Base-by-base conservation (phyloP, 225 moss, liverwort and hornwort species). In the Asterella californica region DNA sequence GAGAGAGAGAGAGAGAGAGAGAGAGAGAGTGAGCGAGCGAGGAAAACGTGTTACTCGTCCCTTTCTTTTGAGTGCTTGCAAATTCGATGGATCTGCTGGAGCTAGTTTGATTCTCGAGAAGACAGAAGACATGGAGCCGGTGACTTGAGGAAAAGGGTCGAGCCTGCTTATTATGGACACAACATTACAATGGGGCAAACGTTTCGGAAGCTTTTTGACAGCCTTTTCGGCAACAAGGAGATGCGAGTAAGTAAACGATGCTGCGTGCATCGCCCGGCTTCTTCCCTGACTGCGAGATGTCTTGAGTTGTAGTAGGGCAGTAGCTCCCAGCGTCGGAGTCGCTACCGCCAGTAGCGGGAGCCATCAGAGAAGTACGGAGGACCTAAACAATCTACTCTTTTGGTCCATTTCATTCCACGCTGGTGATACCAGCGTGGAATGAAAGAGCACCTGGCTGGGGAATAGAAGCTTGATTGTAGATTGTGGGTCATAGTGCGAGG, bases 141-240 rank as follows among this genome's bases (percentile, higher is more conserved):
- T n/a, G 81, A 81, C 62, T 74, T 83, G 1, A 62, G 70, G n/a
- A 82, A 70, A 80, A 4, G 72, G 78, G 78, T 45, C 78, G 77
- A 82, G 29, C 77, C 77, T 76, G 22, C 74, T 80, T 82, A 86
- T 81, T 81, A 86, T 83, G 86, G 86, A 83, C 70, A 63, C 33
- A 66, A 34, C 38, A 53, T 79, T 81, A 87, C 76, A 59, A 96
- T 96, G 95, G 95, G 93, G 87, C 95, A 96, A 87, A 83, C 92
- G 49, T 92, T 96, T 81, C 91, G 95, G 69, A 96, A 96, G 90
- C 93, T 96, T 72, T 96, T 96, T 72, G 95, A 93, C 82, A 93
- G 90, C 82, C 82, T 96, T 60, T 96, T 96, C 76, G 95, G 95
- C 88, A 96, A 96, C 88, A 96, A 92, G 89, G 95, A 96, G 89